Evolutionary conservation across 192 early-diverging fungal species (phyloP), one percentile per base, ranked within the genome.

Genomic region (Umbelopsis sp.): DNA sequence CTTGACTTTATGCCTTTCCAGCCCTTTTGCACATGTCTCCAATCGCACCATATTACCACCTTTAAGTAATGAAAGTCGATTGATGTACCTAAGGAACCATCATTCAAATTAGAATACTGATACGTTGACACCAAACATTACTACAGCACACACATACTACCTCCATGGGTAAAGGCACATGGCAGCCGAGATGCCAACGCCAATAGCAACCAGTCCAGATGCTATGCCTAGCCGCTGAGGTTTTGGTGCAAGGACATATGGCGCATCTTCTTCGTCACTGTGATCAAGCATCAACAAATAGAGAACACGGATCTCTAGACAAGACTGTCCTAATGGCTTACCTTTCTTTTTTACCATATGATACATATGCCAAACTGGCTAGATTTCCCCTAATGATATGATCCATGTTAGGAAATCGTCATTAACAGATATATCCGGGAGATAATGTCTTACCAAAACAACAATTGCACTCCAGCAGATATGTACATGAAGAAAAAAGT

Each of bases 81-180:
- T 72, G 29, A 81, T 68, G 41, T 81, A 81, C 66, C 79, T 79
- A 68, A 24, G 9, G 17, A 26, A 26, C 21, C 45, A 67, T 52
- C 43, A n/a, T n/a, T n/a, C n/a, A 5, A 45, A 32, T n/a, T 20
- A 38, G 51, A 43, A n/a, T n/a, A n/a, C n/a, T n/a, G n/a, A n/a
- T n/a, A n/a, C n/a, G n/a, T n/a, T n/a, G n/a, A n/a, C n/a, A n/a
- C n/a, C n/a, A n/a, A n/a, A n/a, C n/a, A n/a, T n/a, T n/a, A n/a
- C n/a, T 6, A 6, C 38, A 41, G 38, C 7, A 41, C 38, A 25
- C 36, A 45, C 21, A 29, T 22, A 51, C 41, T 73, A 80, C 74
- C 79, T 72, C 79, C 79, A 81, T 49, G 79, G 79, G 69, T 81
- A 81, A 24, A 71, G 17, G 56, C 75, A 81, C 79, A 81, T 76